Base-by-base conservation (phyloP, 495 filamentous ascomycete species). In the Penicillium diatomitis region DNA sequence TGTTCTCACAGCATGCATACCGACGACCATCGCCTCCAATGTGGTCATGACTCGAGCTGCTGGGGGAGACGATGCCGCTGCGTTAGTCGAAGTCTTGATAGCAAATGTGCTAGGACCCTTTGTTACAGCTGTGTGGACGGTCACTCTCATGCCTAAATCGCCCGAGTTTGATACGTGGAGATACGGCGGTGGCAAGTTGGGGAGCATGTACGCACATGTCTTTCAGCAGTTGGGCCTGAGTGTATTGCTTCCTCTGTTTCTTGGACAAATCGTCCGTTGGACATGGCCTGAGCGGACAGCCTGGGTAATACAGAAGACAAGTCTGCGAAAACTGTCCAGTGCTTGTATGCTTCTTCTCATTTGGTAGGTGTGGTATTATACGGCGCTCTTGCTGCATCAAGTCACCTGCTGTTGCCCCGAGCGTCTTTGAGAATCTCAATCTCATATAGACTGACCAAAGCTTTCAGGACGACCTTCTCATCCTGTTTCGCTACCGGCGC, bases 1-100 rank as follows among this genome's bases (percentile, higher is more conserved):
- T 59, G 67, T 78, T 9, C 67, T 77, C 29, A 69, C 73, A 8
- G 65, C 72, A n/a, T 78, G 75, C 54, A 77, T 78, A n/a, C 76
- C 74, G 7, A 80, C 76, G 5, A 80, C 75, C 5, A 74, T 80
- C 46, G 76, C 76, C 5, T 78, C 75, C 48, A 80, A 80, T 59
- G 74, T 80, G 33, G 74, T 80, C 4, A 80, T 78, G 75, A 78
- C 75, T 32, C 63, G 73, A 28, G 66, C 73, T 10, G 71, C 75
- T 4, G 74, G 76, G 4, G 75, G 76, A 4, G 76, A 78, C 48
- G 76, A 80, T 55, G 74, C 75, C 8, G 75, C 75, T 3, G 74
- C 76, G 28, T 57, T 78, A 28, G 74, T 77, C 20, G 74, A 77
- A 55, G 76, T 80, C 1, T 54, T 80, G 41, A 58, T 80, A 40